Percentiles rank a stretch among this genome's conserved stretches.
These are phyloP conservation scores for Monilinia fructicola DNA, from an alignment of 2,329 filamentous ascomycete genomes.

Conservation along the genomic window DNA sequence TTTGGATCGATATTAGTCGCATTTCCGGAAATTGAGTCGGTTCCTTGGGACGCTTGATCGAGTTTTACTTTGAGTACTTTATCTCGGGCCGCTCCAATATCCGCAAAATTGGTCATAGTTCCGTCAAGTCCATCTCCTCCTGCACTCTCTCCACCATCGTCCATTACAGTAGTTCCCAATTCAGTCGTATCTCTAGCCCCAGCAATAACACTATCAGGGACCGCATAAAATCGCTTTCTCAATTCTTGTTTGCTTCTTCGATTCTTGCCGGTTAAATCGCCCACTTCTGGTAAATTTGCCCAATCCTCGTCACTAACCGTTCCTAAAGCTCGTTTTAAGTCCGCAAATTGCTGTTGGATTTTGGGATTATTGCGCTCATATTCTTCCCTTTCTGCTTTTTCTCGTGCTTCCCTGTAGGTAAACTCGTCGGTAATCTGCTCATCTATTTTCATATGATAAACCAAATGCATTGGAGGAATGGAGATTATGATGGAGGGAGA, in stretches of 20 bases:
- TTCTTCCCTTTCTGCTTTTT: slow-evolving; percentile 86
- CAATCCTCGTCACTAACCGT: slow-evolving; percentile 93
- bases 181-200: slow-evolving; percentile 78
- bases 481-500: slow-evolving; percentile 33
- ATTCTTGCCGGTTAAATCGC: slow-evolving; percentile 94
- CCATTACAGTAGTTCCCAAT: slow-evolving; percentile 83
- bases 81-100: slow-evolving; percentile 93
- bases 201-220: slow-evolving; percentile 92
- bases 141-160: slow-evolving; percentile 64
- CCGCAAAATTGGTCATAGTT: slow-evolving; percentile 96
- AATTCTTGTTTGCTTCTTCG: slow-evolving; percentile 79
- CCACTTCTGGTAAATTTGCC: slow-evolving; percentile 92
- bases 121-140: slow-evolving; percentile 57
- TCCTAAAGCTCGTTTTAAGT: slow-evolving; percentile 85
- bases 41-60: slow-evolving; percentile 78
- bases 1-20: slow-evolving; percentile 91
- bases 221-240: slow-evolving; percentile 87
- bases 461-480: slow-evolving; percentile 49
- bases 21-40: slow-evolving; percentile 70
- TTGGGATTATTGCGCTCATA: slow-evolving; percentile 98
- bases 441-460: slow-evolving; percentile 67
- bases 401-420: slow-evolving; percentile 84
- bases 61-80: slow-evolving; percentile 94
- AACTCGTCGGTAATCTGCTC: slow-evolving; percentile 76
- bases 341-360: slow-evolving; percentile 96